Evolutionary conservation across 129 eudicot genomes (phyloP), one percentile per base, ranked within the genome.

Genomic region (Saposhnikovia divaricata): DNA sequence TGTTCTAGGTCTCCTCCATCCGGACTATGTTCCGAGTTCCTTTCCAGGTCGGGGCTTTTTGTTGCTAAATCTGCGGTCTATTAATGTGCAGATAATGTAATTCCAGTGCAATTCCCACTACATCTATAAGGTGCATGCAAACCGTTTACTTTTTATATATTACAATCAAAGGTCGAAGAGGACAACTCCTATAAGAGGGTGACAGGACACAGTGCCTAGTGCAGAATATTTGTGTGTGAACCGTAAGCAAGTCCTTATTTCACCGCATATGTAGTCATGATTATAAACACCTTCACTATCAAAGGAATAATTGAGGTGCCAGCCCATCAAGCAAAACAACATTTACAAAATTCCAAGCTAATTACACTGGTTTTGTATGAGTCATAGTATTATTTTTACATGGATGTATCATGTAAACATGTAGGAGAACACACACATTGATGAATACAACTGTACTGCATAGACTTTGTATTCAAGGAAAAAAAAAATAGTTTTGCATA

Each of bases 191-290:
- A 9, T 25, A 23, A 61, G 69, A 61, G 34, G 69, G 69, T 9
- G 69, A 61, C 69, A 16, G 69, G 69, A 61, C 69, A 61, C 34
- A n/a, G 66, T 59, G 66, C 66, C 66, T 59, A 59, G 66, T 59
- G 66, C 66, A 59, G 66, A 59, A 59, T 59, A 59, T 19, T 59
- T 59, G 66, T 59, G 65, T 21, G 66, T 59, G 66, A 23, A n/a
- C 66, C 66, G 66, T 2, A 9, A n/a, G 10, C 66, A 61, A 25
- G 37, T n/a, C 69, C 34, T 61, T 61, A n/a, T 61, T 61, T 61
- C 34, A 61, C 69, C 69, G 16, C 15, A 25, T 61, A 61, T 61
- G 12, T 25, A n/a, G 34, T 61, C 69, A 61, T 61, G 69, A 61
- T 61, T 25, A 25, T 61, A 3, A 34, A 9, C 69, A 21, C 69